Base-by-base conservation (phyloP, 2,329 filamentous ascomycete genomes). In the Incumbomyces delicatus region DNA sequence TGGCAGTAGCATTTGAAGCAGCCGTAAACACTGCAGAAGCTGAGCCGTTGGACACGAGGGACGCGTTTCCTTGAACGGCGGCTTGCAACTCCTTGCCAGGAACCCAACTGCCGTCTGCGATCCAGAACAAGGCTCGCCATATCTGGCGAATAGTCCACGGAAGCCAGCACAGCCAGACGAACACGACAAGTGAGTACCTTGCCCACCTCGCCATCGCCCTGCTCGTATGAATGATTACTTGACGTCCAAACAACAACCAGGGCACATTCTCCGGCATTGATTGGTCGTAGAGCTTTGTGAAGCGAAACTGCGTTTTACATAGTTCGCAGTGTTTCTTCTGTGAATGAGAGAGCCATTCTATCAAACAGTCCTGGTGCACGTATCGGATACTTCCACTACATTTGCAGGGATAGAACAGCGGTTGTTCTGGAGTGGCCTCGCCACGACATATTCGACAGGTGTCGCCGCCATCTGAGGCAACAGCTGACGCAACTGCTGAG, bases 251-350 rank as follows among this genome's bases (percentile, higher is more conserved):
- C 52, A 98, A 74, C 40, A 83, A 76, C 34, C 82, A 75, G 0
- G 94, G 92, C 12, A 98, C 75, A 11, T 78, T 80, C 52, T 79
- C 77, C 1, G 92, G 94, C 92, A 98, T 98, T 61, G 89, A 78
- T 3, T 88, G 87, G 51, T 89, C 82, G 70, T 98, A 98, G 33
- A 98, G 78, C 67, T 98, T 98, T 44, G 92, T 98, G 71, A 98
- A 98, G 50, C 88, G 85, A 62, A 96, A 98, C 0, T 89, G 83
- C 2, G 92, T 98, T 71, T 98, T 98, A 80, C 92, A 98, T 31
- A 98, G 81, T 71, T 98, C 92, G 74, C 94, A 98, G 72, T 98
- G 86, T 66, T 96, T 96, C 77, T 98, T 98, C 64, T 98, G 89
- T 1, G 92, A 96, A 66, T 98, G 94, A 41, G 88, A 90, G 17